These are phyloP conservation scores for Aphanomyces cochlioides DNA, from an alignment of 352 stramenopile genomes.

Conservation along the genomic window DNA sequence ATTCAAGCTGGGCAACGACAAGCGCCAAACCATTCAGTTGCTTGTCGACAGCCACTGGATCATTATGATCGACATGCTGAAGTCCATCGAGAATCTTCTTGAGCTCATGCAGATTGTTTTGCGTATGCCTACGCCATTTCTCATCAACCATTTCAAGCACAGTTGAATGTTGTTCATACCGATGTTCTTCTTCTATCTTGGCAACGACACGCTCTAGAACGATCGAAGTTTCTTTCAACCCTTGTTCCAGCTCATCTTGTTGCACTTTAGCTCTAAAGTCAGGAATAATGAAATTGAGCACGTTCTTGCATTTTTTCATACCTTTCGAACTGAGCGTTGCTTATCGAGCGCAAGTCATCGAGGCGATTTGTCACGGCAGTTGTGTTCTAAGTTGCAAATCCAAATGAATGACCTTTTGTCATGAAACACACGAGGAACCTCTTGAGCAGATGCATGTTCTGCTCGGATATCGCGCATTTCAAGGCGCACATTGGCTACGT, in stretches of 20 bases:
- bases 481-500: slow-evolving; percentile 10
- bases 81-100: slow-evolving; percentile 18
- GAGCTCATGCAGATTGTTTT: slow-evolving; percentile 18
- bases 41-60: slow-evolving; percentile 6
- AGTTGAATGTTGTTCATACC: not conserved
- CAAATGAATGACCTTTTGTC: not conserved
- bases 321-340: not conserved
- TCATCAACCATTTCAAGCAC: not conserved
- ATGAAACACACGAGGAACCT: not conserved
- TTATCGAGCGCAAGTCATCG: not conserved
- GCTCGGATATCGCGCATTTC: slow-evolving; percentile 19
- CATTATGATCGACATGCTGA: slow-evolving; percentile 11
- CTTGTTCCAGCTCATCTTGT: slow-evolving; percentile 11
- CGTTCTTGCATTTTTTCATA: not conserved
- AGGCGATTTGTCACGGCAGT: slow-evolving; percentile 7
- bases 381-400: not conserved
- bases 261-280: not conserved
- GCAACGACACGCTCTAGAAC: slow-evolving; percentile 7
- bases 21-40: slow-evolving; percentile 5
- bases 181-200: slow-evolving; percentile 14
- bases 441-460: slow-evolving; percentile 5
- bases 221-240: slow-evolving; percentile 9
- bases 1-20: slow-evolving; percentile 5
- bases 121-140: slow-evolving; percentile 3
- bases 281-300: not conserved